These are phyloP conservation scores for Elsinoe perseae DNA, from an alignment of 2,329 filamentous ascomycete species.

Conservation along the genomic window DNA sequence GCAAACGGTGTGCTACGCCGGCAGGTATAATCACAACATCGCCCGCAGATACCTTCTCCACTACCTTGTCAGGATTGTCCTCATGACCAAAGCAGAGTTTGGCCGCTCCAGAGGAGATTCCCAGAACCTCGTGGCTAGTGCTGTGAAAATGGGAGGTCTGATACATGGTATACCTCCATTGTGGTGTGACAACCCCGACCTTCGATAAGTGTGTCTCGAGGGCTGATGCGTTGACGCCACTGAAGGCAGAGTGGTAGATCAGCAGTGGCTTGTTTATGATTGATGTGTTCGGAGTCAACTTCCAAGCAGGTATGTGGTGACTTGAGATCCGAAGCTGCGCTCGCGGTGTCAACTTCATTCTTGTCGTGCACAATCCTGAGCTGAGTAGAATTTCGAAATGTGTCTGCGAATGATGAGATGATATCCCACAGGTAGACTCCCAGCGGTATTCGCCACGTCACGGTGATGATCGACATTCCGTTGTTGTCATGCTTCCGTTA, in stretches of 20 bases:
- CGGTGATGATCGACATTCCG: neutral
- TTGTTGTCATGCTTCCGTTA: no score
- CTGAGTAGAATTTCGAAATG: neutral
- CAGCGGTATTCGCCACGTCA: neutral
- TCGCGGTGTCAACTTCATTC: conserved; percentile 35
- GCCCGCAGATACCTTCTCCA: conserved; percentile 48
- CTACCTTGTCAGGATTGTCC: conserved; percentile 49
- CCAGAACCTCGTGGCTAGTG: conserved; percentile 59
- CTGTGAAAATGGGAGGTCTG: conserved; percentile 58
- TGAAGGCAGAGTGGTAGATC: conserved; percentile 57
- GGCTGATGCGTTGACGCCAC: conserved; percentile 31
- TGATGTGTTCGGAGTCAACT: conserved; percentile 55
- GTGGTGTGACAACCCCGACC: conserved; percentile 50
- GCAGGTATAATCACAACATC: conserved; percentile 60
- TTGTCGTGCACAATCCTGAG: neutral
- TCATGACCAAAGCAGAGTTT: conserved; percentile 60
- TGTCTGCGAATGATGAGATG: neutral
- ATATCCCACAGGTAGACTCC: no score
- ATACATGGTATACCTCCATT: conserved; percentile 66
- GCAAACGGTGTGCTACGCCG: conserved; percentile 55
- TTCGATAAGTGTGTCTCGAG: conserved; percentile 51
- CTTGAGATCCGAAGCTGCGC: conserved; percentile 48
- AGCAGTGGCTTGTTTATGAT: conserved; percentile 56
- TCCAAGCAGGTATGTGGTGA: conserved; percentile 52
- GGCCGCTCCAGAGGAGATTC: conserved; percentile 51